Evolutionary conservation across 495 filamentous ascomycete species (phyloP).

Genomic region (Penicillium mononematosum): DNA sequence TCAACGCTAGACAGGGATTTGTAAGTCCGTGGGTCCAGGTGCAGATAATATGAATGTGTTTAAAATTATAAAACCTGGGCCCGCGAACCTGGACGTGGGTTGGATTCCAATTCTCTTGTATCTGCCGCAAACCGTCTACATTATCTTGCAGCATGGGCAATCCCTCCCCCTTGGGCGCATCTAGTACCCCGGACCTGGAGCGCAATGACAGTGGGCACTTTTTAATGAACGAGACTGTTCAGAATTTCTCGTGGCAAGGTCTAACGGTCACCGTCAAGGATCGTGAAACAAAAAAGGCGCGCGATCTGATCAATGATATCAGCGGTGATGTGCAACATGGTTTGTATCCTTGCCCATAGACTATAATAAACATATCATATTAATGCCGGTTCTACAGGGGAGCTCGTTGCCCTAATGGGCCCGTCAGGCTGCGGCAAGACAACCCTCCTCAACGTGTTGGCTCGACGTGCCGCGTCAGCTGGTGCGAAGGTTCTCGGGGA

Average conservation of each 20-base stretch:
- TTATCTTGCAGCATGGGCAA: constrained; percentile 15
- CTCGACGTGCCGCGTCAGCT: constrained; percentile 52
- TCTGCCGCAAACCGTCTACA: neutral
- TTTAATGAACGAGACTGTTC: constrained; percentile 38
- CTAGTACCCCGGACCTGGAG: constrained; percentile 29
- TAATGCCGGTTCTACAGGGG: constrained; percentile 45
- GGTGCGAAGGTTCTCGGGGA: constrained; percentile 48
- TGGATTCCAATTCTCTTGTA: constrained; percentile 1
- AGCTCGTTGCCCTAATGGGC: constrained; percentile 74
- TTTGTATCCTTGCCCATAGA: constrained; percentile 11
- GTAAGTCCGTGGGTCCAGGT: neutral
- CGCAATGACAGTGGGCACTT: constrained; percentile 30
- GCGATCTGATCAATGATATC: constrained; percentile 40
- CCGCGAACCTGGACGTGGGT: neutral
- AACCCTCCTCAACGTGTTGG: constrained; percentile 72
- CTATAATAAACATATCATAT: constrained; percentile 3
- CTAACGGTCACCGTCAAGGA: constrained; percentile 69
- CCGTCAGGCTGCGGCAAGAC: constrained; percentile 77
- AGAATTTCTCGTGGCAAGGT: constrained; percentile 59
- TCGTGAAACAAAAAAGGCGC: constrained; percentile 57
- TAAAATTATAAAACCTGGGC: constrained; percentile 12
- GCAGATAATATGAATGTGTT: neutral
- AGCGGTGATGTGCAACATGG: constrained; percentile 34
- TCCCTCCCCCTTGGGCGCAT: neutral
- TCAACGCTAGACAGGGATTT: neutral